Evolutionary conservation across 2,329 filamentous ascomycete species (phyloP).

Genomic region (Geosmithia morbida): DNA sequence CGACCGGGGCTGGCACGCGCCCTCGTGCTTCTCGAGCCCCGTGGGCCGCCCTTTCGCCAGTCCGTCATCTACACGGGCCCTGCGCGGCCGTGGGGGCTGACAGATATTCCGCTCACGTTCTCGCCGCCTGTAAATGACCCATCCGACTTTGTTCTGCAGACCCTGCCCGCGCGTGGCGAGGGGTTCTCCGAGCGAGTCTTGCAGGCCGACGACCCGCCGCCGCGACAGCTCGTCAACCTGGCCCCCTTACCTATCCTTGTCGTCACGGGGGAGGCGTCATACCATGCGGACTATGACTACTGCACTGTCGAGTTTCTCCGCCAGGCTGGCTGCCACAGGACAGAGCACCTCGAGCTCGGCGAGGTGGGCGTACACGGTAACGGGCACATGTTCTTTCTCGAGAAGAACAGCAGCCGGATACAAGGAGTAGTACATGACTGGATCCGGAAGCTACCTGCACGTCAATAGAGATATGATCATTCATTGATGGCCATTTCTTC

Average conservation of each 20-base stretch:
- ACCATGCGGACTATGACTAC: constrained; percentile 30
- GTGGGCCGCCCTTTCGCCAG: constrained; percentile 30
- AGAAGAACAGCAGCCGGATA: constrained; percentile 29
- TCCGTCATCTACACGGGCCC: constrained; percentile 18
- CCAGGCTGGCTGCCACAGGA: constrained; percentile 23
- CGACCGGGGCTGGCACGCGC: constrained; percentile 23
- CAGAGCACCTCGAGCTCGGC: constrained; percentile 19
- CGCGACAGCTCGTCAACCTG: constrained; percentile 21
- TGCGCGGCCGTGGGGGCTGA: constrained; percentile 27
- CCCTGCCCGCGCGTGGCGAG: constrained; percentile 2
- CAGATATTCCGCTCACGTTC: constrained; percentile 33
- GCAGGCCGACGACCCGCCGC: constrained; percentile 17
- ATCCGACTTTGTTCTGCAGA: constrained; percentile 11
- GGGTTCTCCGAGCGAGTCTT: constrained; percentile 11
- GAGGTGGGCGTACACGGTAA: constrained; percentile 26
- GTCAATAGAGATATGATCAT: not conserved
- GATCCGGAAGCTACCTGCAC: constrained; percentile 5
- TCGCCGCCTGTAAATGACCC: constrained; percentile 23
- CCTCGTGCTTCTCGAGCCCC: constrained; percentile 29
- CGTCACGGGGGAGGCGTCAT: constrained; percentile 26
- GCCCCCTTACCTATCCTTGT: constrained; percentile 18
- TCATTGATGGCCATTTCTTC: no score
- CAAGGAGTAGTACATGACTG: constrained; percentile 9
- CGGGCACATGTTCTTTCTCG: constrained; percentile 32
- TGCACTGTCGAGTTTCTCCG: constrained; percentile 23